Evolutionary conservation across 495 filamentous ascomycete species (phyloP), one percentile per base, ranked within the genome.

Genomic region (Apodospora peruviana): DNA sequence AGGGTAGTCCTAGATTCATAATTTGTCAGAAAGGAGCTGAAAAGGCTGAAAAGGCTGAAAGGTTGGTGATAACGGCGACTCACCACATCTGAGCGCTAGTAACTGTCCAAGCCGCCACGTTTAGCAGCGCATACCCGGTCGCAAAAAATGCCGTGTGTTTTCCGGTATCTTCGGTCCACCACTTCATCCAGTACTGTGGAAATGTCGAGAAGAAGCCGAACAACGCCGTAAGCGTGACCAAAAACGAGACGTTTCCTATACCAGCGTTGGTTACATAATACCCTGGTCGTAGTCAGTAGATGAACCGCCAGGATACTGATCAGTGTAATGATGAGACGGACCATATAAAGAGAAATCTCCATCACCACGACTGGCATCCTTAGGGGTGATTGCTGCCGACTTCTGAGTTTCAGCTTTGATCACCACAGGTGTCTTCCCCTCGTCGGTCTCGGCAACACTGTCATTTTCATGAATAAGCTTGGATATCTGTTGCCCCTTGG

Each of bases 261-360:
- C 82, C 81, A 20, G 79, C 72, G 5, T 70, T 72, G 8, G 62
- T 58, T 19, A 82, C 59, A 45, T 86, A 87, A 55, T 83, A 86
- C 0, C 65, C 71, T 74, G 10, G 14, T 25, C 22, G 3, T 22
- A 7, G 12, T 29, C 43, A 51, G 10, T 7, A 19, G 21, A 14
- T 19, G 3, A 21, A 2, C 5, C 3, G 18, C 27, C 4, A 16
- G 4, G 24, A 23, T 11, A 22, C 3, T 11, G 2, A 29, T 16
- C 3, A 19, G 5, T 23, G 11, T 1, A n/a, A 22, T 17, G n/a
- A 4, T 5, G 25, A 4, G 12, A 38, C 53, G 17, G 20, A 65
- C 62, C 24, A n/a, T 65, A 65, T 0, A 65, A 55, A 3, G 48
- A 56, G 0, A 63, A 11, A 34, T 64, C 55, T 4, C 61, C 55